phyloP scores from a whole-genome alignment of 306 rosid species.

The Potentilla sterilis region DNA sequence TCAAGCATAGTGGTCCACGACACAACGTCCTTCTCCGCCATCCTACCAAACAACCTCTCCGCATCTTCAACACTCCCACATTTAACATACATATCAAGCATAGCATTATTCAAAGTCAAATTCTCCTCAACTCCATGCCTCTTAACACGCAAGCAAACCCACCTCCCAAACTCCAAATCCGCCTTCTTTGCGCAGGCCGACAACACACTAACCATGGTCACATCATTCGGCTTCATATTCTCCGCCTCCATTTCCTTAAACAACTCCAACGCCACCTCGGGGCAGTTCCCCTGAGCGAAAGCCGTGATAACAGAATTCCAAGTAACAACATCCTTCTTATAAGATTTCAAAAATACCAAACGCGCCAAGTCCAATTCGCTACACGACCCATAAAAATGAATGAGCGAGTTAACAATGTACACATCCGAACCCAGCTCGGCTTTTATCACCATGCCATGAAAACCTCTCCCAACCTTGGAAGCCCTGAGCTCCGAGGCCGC shows the following conservation, averaged over 20 bases:
- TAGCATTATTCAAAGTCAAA: constrained; percentile 59
- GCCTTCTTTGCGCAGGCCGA: constrained; percentile 53
- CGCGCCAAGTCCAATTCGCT: constrained; percentile 46
- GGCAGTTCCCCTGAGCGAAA: constrained; percentile 42
- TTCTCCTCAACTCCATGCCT: constrained; percentile 37
- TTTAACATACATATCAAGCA: constrained; percentile 62
- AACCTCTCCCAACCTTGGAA: constrained; percentile 38
- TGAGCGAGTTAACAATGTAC: constrained; percentile 52
- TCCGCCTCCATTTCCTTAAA: constrained; percentile 46
- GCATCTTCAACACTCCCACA: constrained; percentile 56
- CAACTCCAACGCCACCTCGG: constrained; percentile 45
- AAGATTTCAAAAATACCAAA: constrained; percentile 42
- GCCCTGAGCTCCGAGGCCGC: constrained; percentile 58
- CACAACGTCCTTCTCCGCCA: constrained; percentile 62
- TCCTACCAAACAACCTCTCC: constrained; percentile 42
- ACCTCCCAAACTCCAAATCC: constrained; percentile 60
- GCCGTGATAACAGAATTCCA: constrained; percentile 64
- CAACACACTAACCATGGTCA: constrained; percentile 60
- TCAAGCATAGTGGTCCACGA: constrained; percentile 71
- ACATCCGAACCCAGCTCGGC: constrained; percentile 40
- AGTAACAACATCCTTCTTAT: constrained; percentile 48
- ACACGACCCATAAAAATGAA: constrained; percentile 53
- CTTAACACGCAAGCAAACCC: constrained; percentile 52
- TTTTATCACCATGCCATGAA: constrained; percentile 63
- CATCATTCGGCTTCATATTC: constrained; percentile 50